Percentiles rank a stretch among this genome's conserved stretches.
Evolutionary conservation across 441 rosid species (phyloP).

Genomic region (Pelargonium exstipulatum): DNA sequence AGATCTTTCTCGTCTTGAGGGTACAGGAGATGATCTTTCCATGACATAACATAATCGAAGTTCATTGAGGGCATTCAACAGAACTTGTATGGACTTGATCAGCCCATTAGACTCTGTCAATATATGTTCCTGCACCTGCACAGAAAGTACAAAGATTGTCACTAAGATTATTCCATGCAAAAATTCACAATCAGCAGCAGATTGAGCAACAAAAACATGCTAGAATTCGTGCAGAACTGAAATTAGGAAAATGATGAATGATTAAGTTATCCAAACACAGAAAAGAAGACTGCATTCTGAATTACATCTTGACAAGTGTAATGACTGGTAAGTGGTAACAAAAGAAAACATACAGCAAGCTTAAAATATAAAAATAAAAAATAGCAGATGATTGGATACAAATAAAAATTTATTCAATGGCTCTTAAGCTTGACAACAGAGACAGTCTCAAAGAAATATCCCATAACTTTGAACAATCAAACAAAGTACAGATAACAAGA

Average conservation of each 20-base stretch:
- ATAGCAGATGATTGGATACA: background rate
- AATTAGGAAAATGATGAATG: background rate
- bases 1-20: constrained; percentile 52
- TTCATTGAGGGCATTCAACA: constrained; percentile 79
- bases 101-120: constrained; percentile 62
- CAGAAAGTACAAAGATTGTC: constrained; percentile 15
- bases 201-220: background rate
- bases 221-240: background rate
- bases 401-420: background rate
- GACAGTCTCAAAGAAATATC: background rate
- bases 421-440: background rate
- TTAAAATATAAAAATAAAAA: no score
- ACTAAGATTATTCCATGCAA: constrained; percentile 6
- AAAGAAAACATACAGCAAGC: background rate
- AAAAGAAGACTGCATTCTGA: no score
- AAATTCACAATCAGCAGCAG: constrained; percentile 2
- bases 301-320: no score
- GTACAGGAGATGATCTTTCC: constrained; percentile 46
- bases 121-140: constrained; percentile 77
- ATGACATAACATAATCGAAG: constrained; percentile 68
- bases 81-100: constrained; percentile 81
- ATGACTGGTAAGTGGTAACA: background rate
- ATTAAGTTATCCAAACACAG: no score
- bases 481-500: no score
- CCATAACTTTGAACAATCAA: no score